Evolutionary conservation across 345 rosid species (phyloP), one percentile per base, ranked within the genome.

Genomic region (Dimocarpus longan): DNA sequence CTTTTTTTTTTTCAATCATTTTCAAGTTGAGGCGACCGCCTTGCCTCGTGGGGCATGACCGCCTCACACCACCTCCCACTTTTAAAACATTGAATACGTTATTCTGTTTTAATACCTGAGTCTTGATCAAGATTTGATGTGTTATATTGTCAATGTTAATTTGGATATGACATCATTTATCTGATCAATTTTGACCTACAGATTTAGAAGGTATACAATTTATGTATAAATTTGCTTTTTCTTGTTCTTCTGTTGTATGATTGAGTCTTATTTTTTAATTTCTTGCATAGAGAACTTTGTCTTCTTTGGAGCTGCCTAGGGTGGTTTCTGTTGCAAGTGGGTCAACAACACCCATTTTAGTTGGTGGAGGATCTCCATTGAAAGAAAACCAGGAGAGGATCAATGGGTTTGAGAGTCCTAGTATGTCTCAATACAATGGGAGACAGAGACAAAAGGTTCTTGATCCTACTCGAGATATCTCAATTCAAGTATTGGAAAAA

Each of bases 271-370:
- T 56, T 78, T 52, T 80, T 81, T 86, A 62, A 70, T 80, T 68
- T 66, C 79, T 81, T 80, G 76, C 62, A 43, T 86, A 93, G 99
- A 88, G 83, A 87, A 94, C 95, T 52, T 85, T 97, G 76, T 94
- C 98, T 77, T 97, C 98, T 77, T 86, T 94, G 90, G 97, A 92
- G 93, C 85, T 97, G 79, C 97, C 99, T 68, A 83, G 90, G 86
- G 88, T 93, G 80, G 89, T 93, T 70, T 84, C 98, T 48, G 68
- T 87, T 71, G 87, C 93, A 80, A 88, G 92, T 85, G 90, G 86
- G 66, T 78, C 86, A 52, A 83, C 92, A 68, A 73, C 82, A 19
- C 84, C 91, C 71, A 68, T 82, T 66, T 85, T 86, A 66, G 84
- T 46, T 57, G 85, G 79, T 42, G 91, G 81, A 75, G 91, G 81